Conservation (phyloP, 208 protist species). For the Acanthamoeba culbertsoni region DNA sequence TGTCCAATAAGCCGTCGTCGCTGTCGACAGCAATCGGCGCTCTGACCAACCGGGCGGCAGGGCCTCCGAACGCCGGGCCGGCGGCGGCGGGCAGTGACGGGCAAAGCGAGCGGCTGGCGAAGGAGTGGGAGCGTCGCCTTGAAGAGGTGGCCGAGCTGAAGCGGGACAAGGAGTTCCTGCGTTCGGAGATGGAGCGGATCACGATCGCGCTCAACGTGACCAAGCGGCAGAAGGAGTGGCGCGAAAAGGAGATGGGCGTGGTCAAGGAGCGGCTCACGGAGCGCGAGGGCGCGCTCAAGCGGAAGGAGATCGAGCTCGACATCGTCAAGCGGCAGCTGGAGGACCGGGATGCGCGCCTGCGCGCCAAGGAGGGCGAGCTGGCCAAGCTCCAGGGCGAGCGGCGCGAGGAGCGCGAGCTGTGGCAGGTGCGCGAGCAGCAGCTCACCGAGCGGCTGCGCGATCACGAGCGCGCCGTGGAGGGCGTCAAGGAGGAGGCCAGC, state of each 20-base stretch:
- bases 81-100: background rate
- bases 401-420: slow-evolving; percentile 1
- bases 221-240: slow-evolving; percentile 49
- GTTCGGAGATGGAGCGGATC: background rate
- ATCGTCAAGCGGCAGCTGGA: slow-evolving; percentile 35
- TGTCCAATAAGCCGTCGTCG: background rate
- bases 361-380: slow-evolving; percentile 1
- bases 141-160: background rate
- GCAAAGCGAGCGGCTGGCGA: background rate
- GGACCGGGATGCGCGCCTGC: background rate
- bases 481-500: background rate
- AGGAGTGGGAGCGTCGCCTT: background rate
- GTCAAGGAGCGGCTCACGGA: slow-evolving; percentile 19
- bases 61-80: background rate
- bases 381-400: background rate
- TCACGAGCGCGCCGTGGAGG: background rate
- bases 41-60: background rate
- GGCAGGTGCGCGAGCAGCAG: slow-evolving; percentile 7
- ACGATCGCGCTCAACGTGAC: slow-evolving; percentile 33
- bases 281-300: background rate
- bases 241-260: slow-evolving; percentile 30
- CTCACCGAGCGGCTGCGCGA: background rate
- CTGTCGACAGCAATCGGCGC: background rate
- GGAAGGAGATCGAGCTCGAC: background rate
- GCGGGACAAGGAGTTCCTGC: slow-evolving; percentile 28